These are phyloP conservation scores for Dryadomyces quercus-mongolicae DNA, from an alignment of 2,329 filamentous ascomycete genomes.

Conservation along the genomic window DNA sequence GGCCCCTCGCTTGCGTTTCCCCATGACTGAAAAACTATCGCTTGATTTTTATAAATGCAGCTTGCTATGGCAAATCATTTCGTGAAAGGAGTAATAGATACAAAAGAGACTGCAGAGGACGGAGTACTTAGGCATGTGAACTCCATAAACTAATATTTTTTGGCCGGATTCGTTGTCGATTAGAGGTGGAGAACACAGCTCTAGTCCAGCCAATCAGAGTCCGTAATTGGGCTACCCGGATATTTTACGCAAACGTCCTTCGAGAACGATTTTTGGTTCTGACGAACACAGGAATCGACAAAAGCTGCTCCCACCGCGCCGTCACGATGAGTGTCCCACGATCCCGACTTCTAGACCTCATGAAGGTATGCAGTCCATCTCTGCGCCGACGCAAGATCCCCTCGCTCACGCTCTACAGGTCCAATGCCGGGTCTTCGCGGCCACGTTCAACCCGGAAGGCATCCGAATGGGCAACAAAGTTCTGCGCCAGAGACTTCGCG, in stretches of 20 bases:
- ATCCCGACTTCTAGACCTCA: constrained; percentile 54
- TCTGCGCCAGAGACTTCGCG: constrained; percentile 74
- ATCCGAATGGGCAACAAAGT: constrained; percentile 83
- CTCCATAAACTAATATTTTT: not conserved
- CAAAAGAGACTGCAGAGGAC: too few species aligned
- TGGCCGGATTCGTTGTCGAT: not conserved
- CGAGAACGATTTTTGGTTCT: not conserved
- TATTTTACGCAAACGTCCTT: not conserved
- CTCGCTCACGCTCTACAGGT: constrained; percentile 35
- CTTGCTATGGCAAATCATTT: too few species aligned
- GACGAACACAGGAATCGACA: not conserved
- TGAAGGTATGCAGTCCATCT: constrained; percentile 49
- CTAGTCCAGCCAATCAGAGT: not conserved
- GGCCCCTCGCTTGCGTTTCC: not conserved
- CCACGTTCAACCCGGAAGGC: constrained; percentile 77
- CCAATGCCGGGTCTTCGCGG: constrained; percentile 86
- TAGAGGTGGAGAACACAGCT: not conserved
- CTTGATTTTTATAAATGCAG: too few species aligned
- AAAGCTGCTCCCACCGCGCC: constrained; percentile 8
- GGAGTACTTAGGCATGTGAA: too few species aligned
- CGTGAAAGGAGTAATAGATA: too few species aligned
- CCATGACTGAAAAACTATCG: not conserved
- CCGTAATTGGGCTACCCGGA: too few species aligned
- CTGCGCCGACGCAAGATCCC: not conserved
- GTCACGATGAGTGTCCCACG: constrained; percentile 50